These are phyloP conservation scores for Bimuria novae-zelandiae DNA, from an alignment of 2,329 filamentous ascomycete species.

Conservation along the genomic window DNA sequence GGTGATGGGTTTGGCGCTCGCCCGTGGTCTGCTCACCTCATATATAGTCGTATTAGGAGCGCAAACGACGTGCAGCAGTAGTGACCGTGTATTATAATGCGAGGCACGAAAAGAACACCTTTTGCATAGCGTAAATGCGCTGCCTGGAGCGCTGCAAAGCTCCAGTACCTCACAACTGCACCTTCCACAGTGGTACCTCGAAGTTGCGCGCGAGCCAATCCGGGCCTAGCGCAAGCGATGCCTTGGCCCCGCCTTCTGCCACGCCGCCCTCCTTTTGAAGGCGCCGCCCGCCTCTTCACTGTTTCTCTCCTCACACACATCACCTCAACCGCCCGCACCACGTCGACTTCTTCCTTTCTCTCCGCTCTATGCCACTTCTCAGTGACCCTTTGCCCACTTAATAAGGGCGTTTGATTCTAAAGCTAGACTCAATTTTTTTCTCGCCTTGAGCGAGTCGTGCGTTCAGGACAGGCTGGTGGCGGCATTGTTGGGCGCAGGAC, in stretches of 20 bases:
- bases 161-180: conserved; percentile 13
- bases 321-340: conserved; percentile 15
- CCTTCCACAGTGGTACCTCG: neutral
- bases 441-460: conserved; percentile 39
- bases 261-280: conserved; percentile 14
- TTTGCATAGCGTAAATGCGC: neutral
- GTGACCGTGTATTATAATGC: too few species aligned
- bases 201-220: neutral
- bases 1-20: conserved; percentile 24
- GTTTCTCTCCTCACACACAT: conserved; percentile 10
- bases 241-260: too few species aligned
- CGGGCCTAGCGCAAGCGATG: conserved; percentile 28
- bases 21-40: conserved; percentile 31
- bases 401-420: conserved; percentile 46
- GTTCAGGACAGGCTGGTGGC: conserved; percentile 33
- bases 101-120: neutral
- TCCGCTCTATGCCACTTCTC: conserved; percentile 42
- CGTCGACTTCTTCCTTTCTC: conserved; percentile 34
- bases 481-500: conserved; percentile 32
- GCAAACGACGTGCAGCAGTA: neutral
- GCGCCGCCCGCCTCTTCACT: conserved; percentile 20
- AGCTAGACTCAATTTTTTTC: conserved; percentile 39
- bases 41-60: conserved; percentile 16
- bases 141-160: conserved; percentile 3
- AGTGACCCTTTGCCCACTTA: conserved; percentile 44